Evolutionary conservation across 1,139 yeast genomes (phyloP).

Genomic region (Debaryomyces sp.): DNA sequence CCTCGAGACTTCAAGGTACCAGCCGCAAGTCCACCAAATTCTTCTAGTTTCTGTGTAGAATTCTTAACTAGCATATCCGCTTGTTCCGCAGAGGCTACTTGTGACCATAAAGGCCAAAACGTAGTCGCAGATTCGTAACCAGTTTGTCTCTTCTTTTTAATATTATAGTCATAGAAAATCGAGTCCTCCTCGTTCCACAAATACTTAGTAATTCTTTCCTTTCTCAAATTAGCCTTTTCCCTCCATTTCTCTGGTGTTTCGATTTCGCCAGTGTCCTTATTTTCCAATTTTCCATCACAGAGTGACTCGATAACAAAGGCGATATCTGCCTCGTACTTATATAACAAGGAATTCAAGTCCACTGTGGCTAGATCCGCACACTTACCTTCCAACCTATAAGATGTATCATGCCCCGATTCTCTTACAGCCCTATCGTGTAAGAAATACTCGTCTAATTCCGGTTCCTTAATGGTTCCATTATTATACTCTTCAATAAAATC

Average conservation of each 20-base stretch:
- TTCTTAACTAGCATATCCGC: constrained; percentile 63
- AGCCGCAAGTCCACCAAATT: constrained; percentile 85
- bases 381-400: constrained; percentile 85
- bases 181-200: constrained; percentile 85
- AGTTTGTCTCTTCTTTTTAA: constrained; percentile 56
- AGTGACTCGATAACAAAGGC: constrained; percentile 60
- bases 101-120: constrained; percentile 93
- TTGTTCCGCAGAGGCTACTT: constrained; percentile 70
- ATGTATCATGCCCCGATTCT: constrained; percentile 96
- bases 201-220: constrained; percentile 61
- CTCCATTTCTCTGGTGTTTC: constrained; percentile 66
- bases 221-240: constrained; percentile 56
- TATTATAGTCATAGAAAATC: constrained; percentile 83
- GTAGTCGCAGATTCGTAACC: constrained; percentile 87
- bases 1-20: constrained; percentile 84
- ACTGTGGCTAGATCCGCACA: constrained; percentile 92
- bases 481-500: constrained; percentile 78
- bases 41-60: constrained; percentile 76
- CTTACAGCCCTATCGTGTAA: constrained; percentile 94
- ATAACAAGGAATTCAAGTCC: constrained; percentile 82
- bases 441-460: constrained; percentile 83
- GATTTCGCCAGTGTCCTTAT: constrained; percentile 25
- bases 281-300: constrained; percentile 53
- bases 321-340: constrained; percentile 90
- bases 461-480: constrained; percentile 65